Evolutionary conservation across 495 filamentous ascomycete genomes (phyloP), one percentile per base, ranked within the genome.

Genomic region (Achaetomiella virescens): DNA sequence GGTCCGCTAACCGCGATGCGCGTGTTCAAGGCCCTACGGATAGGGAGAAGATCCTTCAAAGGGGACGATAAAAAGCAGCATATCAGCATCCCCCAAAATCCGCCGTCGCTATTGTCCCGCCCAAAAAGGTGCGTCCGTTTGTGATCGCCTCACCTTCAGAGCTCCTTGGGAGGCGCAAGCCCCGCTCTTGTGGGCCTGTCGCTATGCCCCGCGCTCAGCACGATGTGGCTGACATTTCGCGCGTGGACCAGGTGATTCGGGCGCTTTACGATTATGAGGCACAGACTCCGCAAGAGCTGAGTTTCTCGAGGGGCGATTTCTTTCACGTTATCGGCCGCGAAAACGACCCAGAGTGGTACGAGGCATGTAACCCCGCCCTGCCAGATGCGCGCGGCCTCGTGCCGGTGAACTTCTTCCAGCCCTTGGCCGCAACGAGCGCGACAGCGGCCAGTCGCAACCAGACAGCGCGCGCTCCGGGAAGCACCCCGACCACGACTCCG

Each of bases 271-370:
- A 96, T 67, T 97, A 97, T 72, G 75, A 84, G 60, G 88, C 89
- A 46, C 78, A 85, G 64, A 83, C 79, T 33, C 72, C 80, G 14
- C 85, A 91, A 66, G 90, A 97, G 75, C 78, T 98, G 62, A 84
- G 84, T 60, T 98, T 98, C 72, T 85, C 84, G 62, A 87, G 89
- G 64, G 93, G 93, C 61, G 93, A 98, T 68, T 98, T 97, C 73
- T 95, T 98, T 71, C 92, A 97, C 76, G 95, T 98, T 52, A 91
- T 97, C 70, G 91, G 89, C 66, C 87, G 92, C 65, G 93, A 97
- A 75, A 85, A 97, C 77, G 91, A 97, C 68, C 70, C 71, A 18
- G 89, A 95, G 69, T 98, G 93, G 93, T 98, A 97, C 78, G 93
- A 97, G 75, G 93, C 93, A 17, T 97, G 91, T 76, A 98, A 98